Base-by-base conservation (phyloP, 805 yeast genomes). In the Suhomyces sp. region DNA sequence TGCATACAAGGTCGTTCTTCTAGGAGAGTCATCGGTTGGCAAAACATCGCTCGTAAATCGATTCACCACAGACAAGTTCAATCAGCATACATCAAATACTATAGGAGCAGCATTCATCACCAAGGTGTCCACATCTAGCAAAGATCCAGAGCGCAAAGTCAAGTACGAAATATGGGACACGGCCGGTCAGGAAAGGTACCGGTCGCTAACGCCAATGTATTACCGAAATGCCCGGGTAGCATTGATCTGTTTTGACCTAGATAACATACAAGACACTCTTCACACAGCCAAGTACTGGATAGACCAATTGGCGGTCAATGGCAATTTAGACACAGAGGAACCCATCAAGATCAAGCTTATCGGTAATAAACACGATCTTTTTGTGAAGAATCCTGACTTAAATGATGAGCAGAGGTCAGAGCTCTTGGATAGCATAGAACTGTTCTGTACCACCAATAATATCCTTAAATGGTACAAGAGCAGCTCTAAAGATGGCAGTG, bases 21-120 rank as follows among this genome's bases (percentile, higher is more conserved):
- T 68, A 12, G 75, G 82, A 11, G 82, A 77, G 45, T 72, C 80
- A 5, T 72, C 79, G 0, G 81, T 72, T 13, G 86, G 85, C 31
- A 83, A 77, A 47, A 70, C 78, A 5, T 88, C 96, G 1, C 72
- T 91, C 7, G 88, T 88, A 1, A 84, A 84, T 46, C 67, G 97
- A 34, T 88, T 90, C 50, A 90, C 76, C 26, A 67, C 66, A 43
- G 74, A 79, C 48, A 62, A 78, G 0, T 93, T 91, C 56, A 93
- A 87, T 46, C 81, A 77, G 19, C 76, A 77, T 46, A 76, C 91
- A 40, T 87, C 95, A 47, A 85, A 95, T 27, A 93, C 98, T 2
- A 93, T 93, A 36, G 99, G 99, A n/a, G 99, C 98, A 4, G 98
- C 98, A 0, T 93, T 91, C 60, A 74, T 93, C 25, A 87, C 97